These are phyloP conservation scores for Stagonosporopsis vannaccii DNA, from an alignment of 2,329 filamentous ascomycete genomes.

Conservation along the genomic window DNA sequence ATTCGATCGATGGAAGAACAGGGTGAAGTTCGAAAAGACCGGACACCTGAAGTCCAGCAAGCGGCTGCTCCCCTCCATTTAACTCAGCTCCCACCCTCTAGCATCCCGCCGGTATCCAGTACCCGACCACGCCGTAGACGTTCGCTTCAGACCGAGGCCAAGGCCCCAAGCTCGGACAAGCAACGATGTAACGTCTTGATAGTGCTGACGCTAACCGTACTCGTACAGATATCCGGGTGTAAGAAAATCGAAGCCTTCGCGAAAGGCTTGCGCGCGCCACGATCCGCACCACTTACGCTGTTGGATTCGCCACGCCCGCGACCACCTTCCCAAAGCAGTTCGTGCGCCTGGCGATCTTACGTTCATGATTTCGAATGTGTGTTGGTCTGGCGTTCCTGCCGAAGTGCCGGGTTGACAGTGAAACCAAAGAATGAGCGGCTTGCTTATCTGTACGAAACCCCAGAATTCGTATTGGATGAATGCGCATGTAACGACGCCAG, in stretches of 20 bases:
- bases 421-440: slow-evolving; percentile 14
- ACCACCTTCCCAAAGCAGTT: slow-evolving; percentile 36
- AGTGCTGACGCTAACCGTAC: slow-evolving; percentile 22
- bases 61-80: slow-evolving; percentile 33
- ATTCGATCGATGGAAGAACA: slow-evolving; percentile 17
- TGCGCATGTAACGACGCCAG: slow-evolving; percentile 15
- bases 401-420: slow-evolving; percentile 20
- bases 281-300: slow-evolving; percentile 3
- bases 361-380: slow-evolving; percentile 22
- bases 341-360: slow-evolving; percentile 29
- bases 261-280: slow-evolving; percentile 38
- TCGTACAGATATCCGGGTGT: slow-evolving; percentile 21
- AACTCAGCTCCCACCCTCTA: slow-evolving; percentile 23
- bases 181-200: slow-evolving; percentile 46
- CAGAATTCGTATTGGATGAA: slow-evolving; percentile 8
- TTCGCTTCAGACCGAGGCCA: slow-evolving; percentile 26
- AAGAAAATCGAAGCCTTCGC: slow-evolving; percentile 36
- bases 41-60: slow-evolving; percentile 20
- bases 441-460: slow-evolving; percentile 10
- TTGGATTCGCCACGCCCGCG: slow-evolving; percentile 17
- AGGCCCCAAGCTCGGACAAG: slow-evolving; percentile 30
- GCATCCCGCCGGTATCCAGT: slow-evolving; percentile 9
- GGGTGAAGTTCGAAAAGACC: slow-evolving; percentile 15
- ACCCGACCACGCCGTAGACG: slow-evolving; percentile 19
- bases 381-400: slow-evolving; percentile 18